phyloP scores from a whole-genome alignment of 768 basidiomycete species.

The Lactarius psammicola region DNA sequence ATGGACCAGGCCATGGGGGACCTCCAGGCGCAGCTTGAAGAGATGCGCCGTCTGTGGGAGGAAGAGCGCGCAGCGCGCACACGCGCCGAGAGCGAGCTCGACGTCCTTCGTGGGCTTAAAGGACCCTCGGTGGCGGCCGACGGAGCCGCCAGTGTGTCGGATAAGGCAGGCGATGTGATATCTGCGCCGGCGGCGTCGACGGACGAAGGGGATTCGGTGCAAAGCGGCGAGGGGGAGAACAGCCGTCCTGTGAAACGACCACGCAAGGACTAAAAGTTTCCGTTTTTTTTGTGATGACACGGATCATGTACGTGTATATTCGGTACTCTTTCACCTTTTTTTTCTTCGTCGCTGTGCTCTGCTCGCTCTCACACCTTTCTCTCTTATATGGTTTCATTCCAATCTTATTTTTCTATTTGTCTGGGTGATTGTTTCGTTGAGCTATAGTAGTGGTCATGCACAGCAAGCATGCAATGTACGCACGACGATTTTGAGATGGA shows the following conservation, averaged over 20 bases:
- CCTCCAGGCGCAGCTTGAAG: slow-evolving; percentile 78
- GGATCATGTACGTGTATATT: slow-evolving; percentile 5
- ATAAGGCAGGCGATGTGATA: slow-evolving; percentile 27
- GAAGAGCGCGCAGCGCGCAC: slow-evolving; percentile 64
- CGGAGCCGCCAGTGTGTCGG: slow-evolving; percentile 10
- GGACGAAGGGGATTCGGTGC: slow-evolving; percentile 25
- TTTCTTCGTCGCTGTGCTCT: slow-evolving; percentile 5
- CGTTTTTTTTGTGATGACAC: slow-evolving; percentile 3
- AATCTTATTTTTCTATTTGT: not conserved
- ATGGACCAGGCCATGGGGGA: slow-evolving; percentile 94
- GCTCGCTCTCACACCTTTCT: not conserved
- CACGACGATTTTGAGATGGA: not conserved
- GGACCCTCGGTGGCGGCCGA: slow-evolving; percentile 11
- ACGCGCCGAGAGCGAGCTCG: slow-evolving; percentile 64
- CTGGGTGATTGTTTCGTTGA: too few species aligned
- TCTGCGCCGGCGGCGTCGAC: slow-evolving; percentile 4
- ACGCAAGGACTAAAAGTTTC: slow-evolving; percentile 29
- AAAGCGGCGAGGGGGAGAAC: slow-evolving; percentile 29
- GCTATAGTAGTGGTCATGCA: not conserved
- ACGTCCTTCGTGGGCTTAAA: slow-evolving; percentile 45
- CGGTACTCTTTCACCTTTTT: not conserved
- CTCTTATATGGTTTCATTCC: not conserved
- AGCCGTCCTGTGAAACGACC: slow-evolving; percentile 30
- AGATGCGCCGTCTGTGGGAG: slow-evolving; percentile 78
- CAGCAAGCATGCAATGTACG: too few species aligned